These are phyloP conservation scores for Trametes elegans DNA, from an alignment of 768 basidiomycete genomes.

Conservation along the genomic window DNA sequence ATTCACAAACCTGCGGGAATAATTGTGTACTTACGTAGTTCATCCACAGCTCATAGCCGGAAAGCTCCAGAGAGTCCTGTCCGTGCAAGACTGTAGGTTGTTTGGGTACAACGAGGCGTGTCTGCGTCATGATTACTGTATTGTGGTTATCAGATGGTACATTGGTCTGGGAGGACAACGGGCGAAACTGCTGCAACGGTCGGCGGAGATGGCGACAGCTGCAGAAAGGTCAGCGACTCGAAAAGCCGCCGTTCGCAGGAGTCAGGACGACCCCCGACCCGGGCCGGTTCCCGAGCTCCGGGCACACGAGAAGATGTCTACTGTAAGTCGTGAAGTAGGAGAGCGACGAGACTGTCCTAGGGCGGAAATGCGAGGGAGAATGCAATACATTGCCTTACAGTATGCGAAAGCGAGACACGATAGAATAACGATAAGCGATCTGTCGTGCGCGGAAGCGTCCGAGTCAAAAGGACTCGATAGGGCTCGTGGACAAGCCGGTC, in stretches of 20 bases:
- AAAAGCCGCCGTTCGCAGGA: too few relatives aligned
- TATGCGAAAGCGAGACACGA: constrained; percentile 14
- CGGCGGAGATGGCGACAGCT: too few relatives aligned
- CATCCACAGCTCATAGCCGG: constrained; percentile 22
- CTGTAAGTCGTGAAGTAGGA: background rate
- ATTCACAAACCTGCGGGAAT: too few relatives aligned
- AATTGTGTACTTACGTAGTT: constrained; percentile 16
- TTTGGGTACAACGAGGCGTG: background rate
- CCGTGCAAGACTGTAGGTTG: background rate
- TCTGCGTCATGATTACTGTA: background rate
- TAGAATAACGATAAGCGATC: constrained; percentile 20
- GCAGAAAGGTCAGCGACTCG: too few relatives aligned
- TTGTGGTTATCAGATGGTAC: too few relatives aligned
- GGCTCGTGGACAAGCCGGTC: constrained; percentile 5
- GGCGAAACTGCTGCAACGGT: too few relatives aligned
- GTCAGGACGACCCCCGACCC: too few relatives aligned
- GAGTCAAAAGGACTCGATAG: constrained; percentile 3
- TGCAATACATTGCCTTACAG: constrained; percentile 16
- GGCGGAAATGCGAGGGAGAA: background rate
- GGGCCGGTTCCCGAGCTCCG: too few relatives aligned
- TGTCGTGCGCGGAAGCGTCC: constrained; percentile 2
- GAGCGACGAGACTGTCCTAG: too few relatives aligned
- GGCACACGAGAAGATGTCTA: background rate
- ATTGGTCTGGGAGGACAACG: too few relatives aligned
- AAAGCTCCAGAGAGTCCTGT: background rate